Conservation (phyloP, 2,329 filamentous ascomycete species). For the Aureobasidium sp. region DNA sequence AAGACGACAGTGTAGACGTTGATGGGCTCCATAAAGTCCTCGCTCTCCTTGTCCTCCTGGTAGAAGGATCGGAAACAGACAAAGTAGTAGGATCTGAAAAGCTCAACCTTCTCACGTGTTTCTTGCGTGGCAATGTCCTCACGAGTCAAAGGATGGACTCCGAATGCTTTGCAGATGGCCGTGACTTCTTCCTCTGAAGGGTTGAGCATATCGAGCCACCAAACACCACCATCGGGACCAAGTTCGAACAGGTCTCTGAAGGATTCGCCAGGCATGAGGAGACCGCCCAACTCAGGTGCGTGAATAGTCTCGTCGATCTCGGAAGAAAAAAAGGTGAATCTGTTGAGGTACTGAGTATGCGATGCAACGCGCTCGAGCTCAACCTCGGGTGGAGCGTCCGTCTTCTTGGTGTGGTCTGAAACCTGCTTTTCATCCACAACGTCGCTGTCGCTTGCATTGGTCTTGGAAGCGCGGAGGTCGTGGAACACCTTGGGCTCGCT, state of each 20-base stretch:
- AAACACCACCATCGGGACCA: constrained; percentile 69
- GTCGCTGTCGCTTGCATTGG: constrained; percentile 23
- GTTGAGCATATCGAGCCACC: constrained; percentile 94
- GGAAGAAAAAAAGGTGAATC: constrained; percentile 96
- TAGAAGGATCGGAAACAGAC: constrained; percentile 94
- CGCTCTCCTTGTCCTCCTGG: constrained; percentile 66
- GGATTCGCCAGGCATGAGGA: constrained; percentile 81
- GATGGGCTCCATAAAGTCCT: constrained; percentile 83
- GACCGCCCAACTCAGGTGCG: constrained; percentile 75
- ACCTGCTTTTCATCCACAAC: constrained; percentile 24
- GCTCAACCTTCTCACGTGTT: constrained; percentile 93
- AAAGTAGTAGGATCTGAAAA: constrained; percentile 97
- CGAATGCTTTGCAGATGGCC: constrained; percentile 86
- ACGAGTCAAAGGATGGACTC: constrained; percentile 87
- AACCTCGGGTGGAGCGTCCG: constrained; percentile 21
- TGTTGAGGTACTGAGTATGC: constrained; percentile 45
- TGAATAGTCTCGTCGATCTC: constrained; percentile 90
- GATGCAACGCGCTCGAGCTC: constrained; percentile 19
- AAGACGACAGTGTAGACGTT: constrained; percentile 97
- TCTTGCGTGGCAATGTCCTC: constrained; percentile 96
- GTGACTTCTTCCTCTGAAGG: constrained; percentile 82
- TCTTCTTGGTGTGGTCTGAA: constrained; percentile 29
- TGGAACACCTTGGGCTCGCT: constrained; percentile 43
- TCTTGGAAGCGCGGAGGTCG: constrained; percentile 43
- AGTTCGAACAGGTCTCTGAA: constrained; percentile 79